Conservation (phyloP, 2,329 filamentous ascomycete species). For the Fusarium sp. region DNA sequence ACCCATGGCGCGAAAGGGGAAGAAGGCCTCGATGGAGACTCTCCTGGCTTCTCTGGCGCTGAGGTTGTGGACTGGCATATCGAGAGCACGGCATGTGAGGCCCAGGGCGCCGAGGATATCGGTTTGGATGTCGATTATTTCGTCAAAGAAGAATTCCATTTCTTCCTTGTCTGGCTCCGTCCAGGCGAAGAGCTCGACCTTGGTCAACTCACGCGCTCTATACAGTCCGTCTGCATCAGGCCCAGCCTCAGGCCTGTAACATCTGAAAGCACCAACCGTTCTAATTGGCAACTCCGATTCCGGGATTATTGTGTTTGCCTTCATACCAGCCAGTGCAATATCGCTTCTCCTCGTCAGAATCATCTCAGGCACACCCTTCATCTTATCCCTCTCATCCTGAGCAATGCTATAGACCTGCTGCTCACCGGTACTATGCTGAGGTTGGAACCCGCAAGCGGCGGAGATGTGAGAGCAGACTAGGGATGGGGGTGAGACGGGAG, state of each 20-base stretch:
- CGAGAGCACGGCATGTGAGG: not conserved
- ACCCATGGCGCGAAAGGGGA: not conserved
- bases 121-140: not conserved
- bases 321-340: not conserved
- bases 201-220: not conserved
- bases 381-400: not conserved
- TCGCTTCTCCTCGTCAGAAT: not conserved
- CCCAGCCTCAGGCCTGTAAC: not conserved
- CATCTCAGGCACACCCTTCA: not conserved
- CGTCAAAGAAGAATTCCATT: not conserved
- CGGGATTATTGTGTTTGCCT: not conserved
- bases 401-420: not conserved
- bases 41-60: not conserved
- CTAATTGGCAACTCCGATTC: not conserved
- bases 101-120: not conserved
- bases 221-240: fast-evolving
- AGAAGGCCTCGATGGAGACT: not conserved
- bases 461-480: not conserved
- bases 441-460: not conserved
- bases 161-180: not conserved
- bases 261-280: not conserved
- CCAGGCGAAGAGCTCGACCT: not conserved
- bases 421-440: fast-evolving
- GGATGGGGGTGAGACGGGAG: not conserved
- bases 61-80: not conserved